Evolutionary conservation across 2,329 filamentous ascomycete species (phyloP), one percentile per base, ranked within the genome.

Genomic region (Cladophialophora carrionii): DNA sequence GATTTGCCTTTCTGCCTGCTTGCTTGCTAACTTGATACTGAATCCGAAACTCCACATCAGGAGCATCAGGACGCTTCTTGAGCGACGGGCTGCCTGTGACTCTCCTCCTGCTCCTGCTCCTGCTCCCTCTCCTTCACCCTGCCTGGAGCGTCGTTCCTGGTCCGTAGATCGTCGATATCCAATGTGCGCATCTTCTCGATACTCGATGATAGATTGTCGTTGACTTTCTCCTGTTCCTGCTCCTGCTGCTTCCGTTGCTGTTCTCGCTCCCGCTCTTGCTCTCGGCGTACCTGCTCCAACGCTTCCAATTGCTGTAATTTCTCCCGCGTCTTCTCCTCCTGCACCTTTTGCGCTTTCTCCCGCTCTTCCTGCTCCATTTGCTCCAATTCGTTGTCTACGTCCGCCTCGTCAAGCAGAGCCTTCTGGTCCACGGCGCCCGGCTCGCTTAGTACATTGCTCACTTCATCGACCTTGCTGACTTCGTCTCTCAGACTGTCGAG

Each of bases 371-470:
- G 80, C 77, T 93, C 88, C 79, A 99, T 80, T 3, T 83, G 88
- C 70, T 90, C 89, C 54, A 98, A 83, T 79, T 97, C 94, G 66
- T 94, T 90, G 71, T 97, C 92, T 62, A 98, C 86, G 75, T 96
- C 93, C 22, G 74, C 83, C 73, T 96, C 93, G 75, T 96, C 91
- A 34, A 96, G 81, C 68, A 74, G 77, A 48, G 72, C 74, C 14
- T 78, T 80, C 12, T 79, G 82, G 52, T 74, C 71, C 3, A 74
- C 73, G 52, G 52, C 52, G 12, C 52, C 52, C 6, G 78, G 77
- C 70, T 95, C 91, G 59, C 88, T 87, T 68, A 98, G 84, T 48
- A 94, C 88, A 62, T 84, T 86, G 31, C 87, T 87, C 24, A 98
- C 85, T 78, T 98, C 94, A 74, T 97, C 92, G 26, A 89, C 87